Conservation (phyloP, 331 rosid species). For the Pyrus hybrid region DNA sequence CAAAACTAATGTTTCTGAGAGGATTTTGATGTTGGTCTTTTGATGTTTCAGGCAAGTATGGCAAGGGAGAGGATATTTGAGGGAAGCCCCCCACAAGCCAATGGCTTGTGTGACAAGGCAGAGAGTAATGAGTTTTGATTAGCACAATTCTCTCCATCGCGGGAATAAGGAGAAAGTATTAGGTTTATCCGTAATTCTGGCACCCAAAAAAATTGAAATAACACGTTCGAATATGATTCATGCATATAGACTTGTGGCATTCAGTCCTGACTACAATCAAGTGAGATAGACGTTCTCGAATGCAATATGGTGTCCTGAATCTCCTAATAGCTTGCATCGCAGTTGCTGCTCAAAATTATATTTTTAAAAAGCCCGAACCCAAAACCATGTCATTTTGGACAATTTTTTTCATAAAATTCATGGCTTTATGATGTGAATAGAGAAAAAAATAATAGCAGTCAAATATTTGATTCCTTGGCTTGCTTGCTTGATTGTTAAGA, state of each 20-base stretch:
- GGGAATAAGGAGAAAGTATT: neutral
- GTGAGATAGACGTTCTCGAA: neutral
- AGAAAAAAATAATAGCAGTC: too few species aligned
- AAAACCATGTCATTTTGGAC: too few species aligned
- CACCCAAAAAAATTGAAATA: too few species aligned
- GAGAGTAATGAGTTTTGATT: neutral
- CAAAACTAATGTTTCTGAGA: neutral
- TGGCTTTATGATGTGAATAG: too few species aligned
- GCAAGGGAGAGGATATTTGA: constrained; percentile 44
- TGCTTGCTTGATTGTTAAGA: too few species aligned
- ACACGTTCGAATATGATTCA: neutral
- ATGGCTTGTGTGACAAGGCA: constrained; percentile 3
- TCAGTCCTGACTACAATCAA: too few species aligned
- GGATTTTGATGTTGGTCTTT: neutral
- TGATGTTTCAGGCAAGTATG: constrained; percentile 34
- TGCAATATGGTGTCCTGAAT: neutral
- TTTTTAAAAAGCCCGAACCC: too few species aligned
- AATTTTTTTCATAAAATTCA: too few species aligned
- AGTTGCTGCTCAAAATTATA: too few species aligned
- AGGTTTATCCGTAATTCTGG: neutral
- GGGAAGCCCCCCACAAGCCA: constrained; percentile 14
- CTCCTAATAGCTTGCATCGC: neutral
- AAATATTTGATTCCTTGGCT: too few species aligned
- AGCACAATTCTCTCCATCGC: neutral
- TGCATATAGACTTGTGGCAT: neutral